A percentile compares a stretch with the other conserved stretches of the same genome.
phyloP scores from a whole-genome alignment of 2,329 filamentous ascomycete species.

The Aspergillus piperis region DNA sequence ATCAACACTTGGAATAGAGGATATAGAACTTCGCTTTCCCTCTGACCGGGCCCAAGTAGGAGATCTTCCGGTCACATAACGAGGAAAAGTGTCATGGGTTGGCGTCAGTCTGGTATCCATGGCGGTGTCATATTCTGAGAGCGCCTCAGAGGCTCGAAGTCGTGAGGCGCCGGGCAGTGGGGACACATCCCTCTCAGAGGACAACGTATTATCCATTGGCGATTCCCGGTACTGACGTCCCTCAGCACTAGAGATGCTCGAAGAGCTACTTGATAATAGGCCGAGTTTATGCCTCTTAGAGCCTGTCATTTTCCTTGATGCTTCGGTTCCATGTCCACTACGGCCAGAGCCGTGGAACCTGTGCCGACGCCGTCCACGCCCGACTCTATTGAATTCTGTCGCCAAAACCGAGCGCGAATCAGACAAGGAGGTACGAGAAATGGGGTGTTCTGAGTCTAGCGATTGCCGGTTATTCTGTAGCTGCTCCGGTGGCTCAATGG shows the following conservation, averaged over 20 bases:
- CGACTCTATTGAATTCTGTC: slow-evolving; percentile 51
- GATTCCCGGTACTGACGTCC: slow-evolving; percentile 16
- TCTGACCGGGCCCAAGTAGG: slow-evolving; percentile 52
- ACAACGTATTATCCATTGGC: slow-evolving; percentile 1
- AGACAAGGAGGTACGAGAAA: slow-evolving; percentile 38
- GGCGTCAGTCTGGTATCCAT: neutral
- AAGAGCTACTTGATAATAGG: slow-evolving; percentile 54
- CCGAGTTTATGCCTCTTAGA: slow-evolving; percentile 57
- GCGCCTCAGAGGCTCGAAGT: neutral
- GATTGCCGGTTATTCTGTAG: slow-evolving; percentile 25
- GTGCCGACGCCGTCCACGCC: slow-evolving; percentile 60
- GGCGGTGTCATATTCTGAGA: slow-evolving; percentile 1
- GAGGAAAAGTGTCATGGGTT: neutral
- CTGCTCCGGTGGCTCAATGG: slow-evolving; percentile 12
- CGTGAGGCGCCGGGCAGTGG: neutral
- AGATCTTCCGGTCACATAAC: neutral
- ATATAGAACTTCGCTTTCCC: slow-evolving; percentile 56
- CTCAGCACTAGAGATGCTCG: slow-evolving; percentile 59
- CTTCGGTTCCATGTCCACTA: slow-evolving; percentile 57
- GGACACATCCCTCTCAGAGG: slow-evolving; percentile 10
- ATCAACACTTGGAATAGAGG: slow-evolving; percentile 52
- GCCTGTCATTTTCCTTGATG: slow-evolving; percentile 51
- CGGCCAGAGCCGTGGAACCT: slow-evolving; percentile 61
- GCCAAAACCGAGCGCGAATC: slow-evolving; percentile 40
- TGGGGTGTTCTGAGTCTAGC: slow-evolving; percentile 25